Evolutionary conservation across 805 yeast genomes (phyloP), one percentile per base, ranked within the genome.

Genomic region (Teunomyces funiuensis): DNA sequence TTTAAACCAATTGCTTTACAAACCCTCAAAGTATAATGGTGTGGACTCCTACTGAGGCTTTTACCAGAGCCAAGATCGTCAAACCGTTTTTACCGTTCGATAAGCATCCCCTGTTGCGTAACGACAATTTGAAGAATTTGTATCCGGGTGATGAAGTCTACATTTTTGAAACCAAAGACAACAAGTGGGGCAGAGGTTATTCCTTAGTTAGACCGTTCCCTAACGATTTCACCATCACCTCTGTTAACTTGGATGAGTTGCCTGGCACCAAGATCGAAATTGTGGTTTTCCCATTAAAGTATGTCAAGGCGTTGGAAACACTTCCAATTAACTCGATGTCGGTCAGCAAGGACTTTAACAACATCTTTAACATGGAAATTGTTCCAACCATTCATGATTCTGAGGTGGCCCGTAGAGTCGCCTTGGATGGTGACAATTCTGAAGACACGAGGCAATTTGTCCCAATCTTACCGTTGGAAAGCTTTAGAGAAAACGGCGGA

Each of bases 151-250:
- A 87, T 60, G 87, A 83, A 47, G 80, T 85, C 23, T 85, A 76
- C 58, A 66, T 86, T 14, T 85, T 87, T 55, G 96, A 88, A 56
- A 66, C 74, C 36, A 69, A 76, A 60, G 60, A 65, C 29, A 71
- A 71, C 15, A 74, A 74, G 46, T 88, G 96, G 96, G 88, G 82
- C 17, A 73, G 96, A 51, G 96, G 89, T 9, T 88, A 88, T 59
- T 71, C 79, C 3, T 65, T 84, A 26, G 67, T 83, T 28, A 75
- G 80, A 44, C 90, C 95, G 5, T 65, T 80, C 40, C 91, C 91
- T 1, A 73, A 79, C 23, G 88, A 83, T 55, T 84, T 80, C 60
- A 69, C 76, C 31, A 75, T 82, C 27, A 79, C 85, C 10, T 73
- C 80, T 1, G 75, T 79, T 19, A 76, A 79, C 49, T 67, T 80